Percentiles rank a stretch among this genome's conserved stretches.
Evolutionary conservation across 2,329 filamentous ascomycete species (phyloP).

Genomic region (Triangularia verruculosa): DNA sequence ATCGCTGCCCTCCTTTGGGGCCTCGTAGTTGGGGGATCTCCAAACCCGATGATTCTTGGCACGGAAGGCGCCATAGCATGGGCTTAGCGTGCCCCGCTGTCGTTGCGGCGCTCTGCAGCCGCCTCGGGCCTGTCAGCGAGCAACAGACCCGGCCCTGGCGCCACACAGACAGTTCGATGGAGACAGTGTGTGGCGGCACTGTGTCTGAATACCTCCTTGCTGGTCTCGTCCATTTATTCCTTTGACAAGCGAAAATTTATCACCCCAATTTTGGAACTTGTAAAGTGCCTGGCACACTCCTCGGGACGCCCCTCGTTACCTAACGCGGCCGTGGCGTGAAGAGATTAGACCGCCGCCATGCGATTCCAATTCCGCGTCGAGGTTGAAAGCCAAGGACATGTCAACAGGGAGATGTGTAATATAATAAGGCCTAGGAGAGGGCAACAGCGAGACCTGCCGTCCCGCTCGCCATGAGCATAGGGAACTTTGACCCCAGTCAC

Average conservation of each 20-base stretch:
- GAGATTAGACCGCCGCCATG: background rate
- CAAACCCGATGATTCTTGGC: constrained; percentile 20
- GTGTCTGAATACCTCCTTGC: background rate
- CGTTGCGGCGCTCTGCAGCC: constrained; percentile 6
- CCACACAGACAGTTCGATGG: background rate
- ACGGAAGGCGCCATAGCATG: constrained; percentile 10
- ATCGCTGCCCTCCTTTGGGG: constrained; percentile 8
- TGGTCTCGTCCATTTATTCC: background rate
- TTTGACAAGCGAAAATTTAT: background rate
- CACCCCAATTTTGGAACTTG: background rate
- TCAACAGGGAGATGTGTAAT: background rate
- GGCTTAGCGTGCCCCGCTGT: background rate
- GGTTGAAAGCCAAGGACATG: background rate
- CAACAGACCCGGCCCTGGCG: background rate
- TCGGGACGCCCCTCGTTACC: background rate
- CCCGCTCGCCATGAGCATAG: background rate
- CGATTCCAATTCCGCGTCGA: background rate
- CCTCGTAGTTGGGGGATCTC: constrained; percentile 18
- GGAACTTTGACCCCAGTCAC: constrained; percentile 13
- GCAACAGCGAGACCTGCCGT: constrained; percentile 10
- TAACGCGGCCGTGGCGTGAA: background rate
- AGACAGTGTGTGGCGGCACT: background rate
- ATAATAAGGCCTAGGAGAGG: background rate
- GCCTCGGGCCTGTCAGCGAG: background rate
- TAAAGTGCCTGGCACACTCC: background rate